A percentile compares a stretch with the other conserved stretches of the same genome.
These are phyloP conservation scores for Leishmania gerbilli DNA, from an alignment of 208 protist genomes.

Conservation along the genomic window DNA sequence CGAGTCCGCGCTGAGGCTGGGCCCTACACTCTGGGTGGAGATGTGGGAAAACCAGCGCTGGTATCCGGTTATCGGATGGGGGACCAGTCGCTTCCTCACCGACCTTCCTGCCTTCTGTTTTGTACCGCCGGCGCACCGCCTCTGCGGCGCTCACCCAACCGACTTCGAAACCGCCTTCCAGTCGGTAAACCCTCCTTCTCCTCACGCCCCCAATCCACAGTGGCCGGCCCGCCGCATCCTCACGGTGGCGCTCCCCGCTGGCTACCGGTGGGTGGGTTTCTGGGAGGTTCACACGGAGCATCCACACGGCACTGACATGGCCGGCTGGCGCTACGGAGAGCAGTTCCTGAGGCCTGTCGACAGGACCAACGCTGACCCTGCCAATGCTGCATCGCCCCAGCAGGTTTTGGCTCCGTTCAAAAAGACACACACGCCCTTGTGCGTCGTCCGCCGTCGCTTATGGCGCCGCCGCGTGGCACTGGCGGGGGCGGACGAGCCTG, in stretches of 20 bases:
- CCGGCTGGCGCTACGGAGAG: conserved; percentile 60
- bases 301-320: conserved; percentile 39
- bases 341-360: conserved; percentile 24
- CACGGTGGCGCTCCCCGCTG: conserved; percentile 29
- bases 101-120: conserved; percentile 58
- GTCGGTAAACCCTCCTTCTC: conserved; percentile 2
- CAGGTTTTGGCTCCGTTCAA: conserved; percentile 37
- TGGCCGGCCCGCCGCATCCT: conserved; percentile 20
- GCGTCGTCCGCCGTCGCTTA: conserved; percentile 46
- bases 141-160: conserved; percentile 21
- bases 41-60: conserved; percentile 68
- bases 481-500: conserved; percentile 1
- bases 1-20: conserved; percentile 21
- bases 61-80: conserved; percentile 69
- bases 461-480: conserved; percentile 54
- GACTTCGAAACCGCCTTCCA: conserved; percentile 28
- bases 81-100: conserved; percentile 39
- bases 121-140: conserved; percentile 16
- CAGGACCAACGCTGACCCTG: not conserved
- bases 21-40: conserved; percentile 44
- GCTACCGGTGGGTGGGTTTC: conserved; percentile 53
- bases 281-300: conserved; percentile 51
- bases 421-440: conserved; percentile 44
- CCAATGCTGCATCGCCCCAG: not conserved
- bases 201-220: conserved; percentile 11